Evolutionary conservation across 2,329 filamentous ascomycete species (phyloP).

Genomic region (Apiospora sp.): DNA sequence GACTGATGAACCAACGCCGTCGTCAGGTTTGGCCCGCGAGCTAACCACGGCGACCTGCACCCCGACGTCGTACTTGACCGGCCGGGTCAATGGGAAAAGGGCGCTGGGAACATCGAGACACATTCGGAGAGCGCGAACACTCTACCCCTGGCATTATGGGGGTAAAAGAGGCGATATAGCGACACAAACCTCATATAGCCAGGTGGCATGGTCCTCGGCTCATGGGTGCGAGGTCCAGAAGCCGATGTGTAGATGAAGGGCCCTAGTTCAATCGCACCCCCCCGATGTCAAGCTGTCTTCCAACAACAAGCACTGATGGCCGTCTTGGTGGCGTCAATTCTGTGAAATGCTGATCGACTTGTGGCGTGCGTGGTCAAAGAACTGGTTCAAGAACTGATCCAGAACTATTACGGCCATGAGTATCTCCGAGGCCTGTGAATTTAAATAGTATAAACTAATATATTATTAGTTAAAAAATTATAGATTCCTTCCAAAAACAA

Average conservation of each 20-base stretch:
- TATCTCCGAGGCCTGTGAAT: too few species aligned
- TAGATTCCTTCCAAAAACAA: too few species aligned
- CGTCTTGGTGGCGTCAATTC: too few species aligned
- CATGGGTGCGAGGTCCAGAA: constrained; percentile 27
- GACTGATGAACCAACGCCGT: constrained; percentile 46
- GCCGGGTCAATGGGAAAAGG: background rate
- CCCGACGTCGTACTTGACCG: constrained; percentile 24
- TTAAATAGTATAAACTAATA: too few species aligned
- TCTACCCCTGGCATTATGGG: constrained; percentile 18
- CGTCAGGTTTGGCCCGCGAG: constrained; percentile 12
- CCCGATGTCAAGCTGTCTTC: background rate
- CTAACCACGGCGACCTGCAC: background rate
- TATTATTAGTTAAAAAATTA: too few species aligned
- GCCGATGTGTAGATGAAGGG: background rate
- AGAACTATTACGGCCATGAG: too few species aligned
- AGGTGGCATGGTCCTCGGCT: constrained; percentile 29
- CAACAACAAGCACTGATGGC: too few species aligned
- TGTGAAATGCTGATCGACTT: too few species aligned
- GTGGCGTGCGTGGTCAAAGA: too few species aligned
- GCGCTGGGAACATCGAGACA: too few species aligned
- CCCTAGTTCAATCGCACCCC: background rate
- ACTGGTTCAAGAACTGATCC: too few species aligned
- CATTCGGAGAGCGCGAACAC: constrained; percentile 23
- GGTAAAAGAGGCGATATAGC: background rate
- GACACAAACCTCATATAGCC: constrained; percentile 28